phyloP scores from a whole-genome alignment of 352 stramenopile species.

The Globisporangium nunn region DNA sequence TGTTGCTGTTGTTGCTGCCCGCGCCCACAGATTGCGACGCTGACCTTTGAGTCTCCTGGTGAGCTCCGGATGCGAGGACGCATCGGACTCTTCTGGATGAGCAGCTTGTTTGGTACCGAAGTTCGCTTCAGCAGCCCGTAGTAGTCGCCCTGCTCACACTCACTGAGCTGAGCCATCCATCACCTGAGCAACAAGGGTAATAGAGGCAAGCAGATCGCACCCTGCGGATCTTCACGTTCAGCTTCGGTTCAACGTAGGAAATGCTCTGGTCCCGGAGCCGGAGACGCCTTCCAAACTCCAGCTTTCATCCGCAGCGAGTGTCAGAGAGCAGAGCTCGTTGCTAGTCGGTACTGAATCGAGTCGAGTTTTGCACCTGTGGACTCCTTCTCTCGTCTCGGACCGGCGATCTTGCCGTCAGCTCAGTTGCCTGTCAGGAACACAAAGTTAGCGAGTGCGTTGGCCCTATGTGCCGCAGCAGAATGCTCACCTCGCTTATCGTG shows the following conservation, averaged over 20 bases:
- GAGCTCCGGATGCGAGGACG: constrained; percentile 9
- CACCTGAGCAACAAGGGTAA: background rate
- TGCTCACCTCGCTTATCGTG: background rate
- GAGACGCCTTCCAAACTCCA: constrained; percentile 21
- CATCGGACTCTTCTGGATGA: constrained; percentile 9
- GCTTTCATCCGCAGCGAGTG: background rate
- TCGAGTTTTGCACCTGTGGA: constrained; percentile 3
- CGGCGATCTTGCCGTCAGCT: constrained; percentile 9
- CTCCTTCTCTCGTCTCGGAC: constrained; percentile 2
- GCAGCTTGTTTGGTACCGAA: constrained; percentile 8
- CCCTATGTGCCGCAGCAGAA: background rate
- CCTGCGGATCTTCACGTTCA: constrained; percentile 56
- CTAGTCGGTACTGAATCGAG: background rate
- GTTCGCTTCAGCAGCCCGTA: constrained; percentile 48
- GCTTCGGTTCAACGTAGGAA: constrained; percentile 51
- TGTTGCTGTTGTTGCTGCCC: background rate
- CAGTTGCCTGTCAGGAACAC: constrained; percentile 3
- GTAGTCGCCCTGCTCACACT: constrained; percentile 41
- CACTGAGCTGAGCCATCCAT: background rate
- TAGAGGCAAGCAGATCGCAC: constrained; percentile 13
- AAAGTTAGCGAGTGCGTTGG: constrained; percentile 1
- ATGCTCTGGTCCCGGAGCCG: constrained; percentile 30
- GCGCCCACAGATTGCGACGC: constrained; percentile 11
- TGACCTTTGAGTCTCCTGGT: constrained; percentile 11
- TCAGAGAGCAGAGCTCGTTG: background rate